A percentile compares a stretch with the other conserved stretches of the same genome.
These are phyloP conservation scores for Cladosporium cucumerinum DNA, from an alignment of 2,329 filamentous ascomycete species.

Conservation along the genomic window DNA sequence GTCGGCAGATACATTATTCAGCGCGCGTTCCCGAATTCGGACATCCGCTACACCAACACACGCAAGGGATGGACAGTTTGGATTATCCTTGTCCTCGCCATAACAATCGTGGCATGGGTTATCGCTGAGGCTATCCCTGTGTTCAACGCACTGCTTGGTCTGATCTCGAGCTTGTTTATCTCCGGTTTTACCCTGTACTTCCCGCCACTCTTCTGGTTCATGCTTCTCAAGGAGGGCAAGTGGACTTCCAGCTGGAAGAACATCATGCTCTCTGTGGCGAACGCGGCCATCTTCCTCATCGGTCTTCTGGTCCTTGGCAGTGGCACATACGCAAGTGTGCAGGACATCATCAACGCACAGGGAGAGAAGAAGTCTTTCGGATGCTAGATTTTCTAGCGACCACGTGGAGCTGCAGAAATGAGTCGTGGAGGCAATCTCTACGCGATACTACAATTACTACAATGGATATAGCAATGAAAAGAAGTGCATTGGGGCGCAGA, in stretches of 20 bases:
- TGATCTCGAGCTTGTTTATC: slow-evolving; percentile 62
- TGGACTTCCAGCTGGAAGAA: slow-evolving; percentile 48
- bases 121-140: slow-evolving; percentile 71
- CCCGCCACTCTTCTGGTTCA: slow-evolving; percentile 40
- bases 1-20: slow-evolving; percentile 58
- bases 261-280: slow-evolving; percentile 44
- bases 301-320: slow-evolving; percentile 35
- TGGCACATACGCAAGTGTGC: slow-evolving; percentile 45
- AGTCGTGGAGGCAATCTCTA: not conserved
- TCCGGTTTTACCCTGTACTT: slow-evolving; percentile 58
- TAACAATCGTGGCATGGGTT: slow-evolving; percentile 65
- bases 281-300: slow-evolving; percentile 41
- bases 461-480: not conserved
- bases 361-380: not conserved
- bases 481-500: not conserved
- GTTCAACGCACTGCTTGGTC: slow-evolving; percentile 66
- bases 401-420: not conserved
- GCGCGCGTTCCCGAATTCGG: slow-evolving; percentile 58
- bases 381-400: not conserved
- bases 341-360: slow-evolving; percentile 41
- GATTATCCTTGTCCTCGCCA: slow-evolving; percentile 55
- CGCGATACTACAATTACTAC: not conserved
- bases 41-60: slow-evolving; percentile 43
- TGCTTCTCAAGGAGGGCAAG: slow-evolving; percentile 46
- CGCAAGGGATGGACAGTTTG: slow-evolving; percentile 53